These are phyloP conservation scores for Pseudonectria foliicola DNA, from an alignment of 2,329 filamentous ascomycete genomes.

Conservation along the genomic window DNA sequence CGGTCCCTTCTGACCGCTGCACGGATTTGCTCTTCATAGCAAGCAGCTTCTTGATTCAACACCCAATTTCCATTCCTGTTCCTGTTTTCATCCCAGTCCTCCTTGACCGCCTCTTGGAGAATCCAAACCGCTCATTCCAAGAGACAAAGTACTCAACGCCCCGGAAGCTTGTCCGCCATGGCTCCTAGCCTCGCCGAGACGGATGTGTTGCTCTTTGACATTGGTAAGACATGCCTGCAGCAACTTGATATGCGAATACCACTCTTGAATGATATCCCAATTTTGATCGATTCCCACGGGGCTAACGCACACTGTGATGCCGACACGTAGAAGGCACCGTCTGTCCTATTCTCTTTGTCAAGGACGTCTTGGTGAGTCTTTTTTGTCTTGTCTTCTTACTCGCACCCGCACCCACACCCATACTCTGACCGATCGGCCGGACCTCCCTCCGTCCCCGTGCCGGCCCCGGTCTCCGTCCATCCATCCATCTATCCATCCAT, in stretches of 20 bases:
- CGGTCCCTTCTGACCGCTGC: no score
- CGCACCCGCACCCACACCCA: no score
- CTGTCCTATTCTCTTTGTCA: constrained; percentile 78
- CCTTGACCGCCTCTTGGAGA: constrained; percentile 9
- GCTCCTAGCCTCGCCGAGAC: constrained; percentile 21
- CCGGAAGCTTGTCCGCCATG: constrained; percentile 9
- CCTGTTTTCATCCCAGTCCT: constrained; percentile 3
- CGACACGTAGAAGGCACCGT: constrained; percentile 63
- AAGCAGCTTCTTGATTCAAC: not conserved
- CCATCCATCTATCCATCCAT: constrained; percentile 6
- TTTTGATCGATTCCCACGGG: not conserved
- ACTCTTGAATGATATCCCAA: no score
- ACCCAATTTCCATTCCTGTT: constrained; percentile 1
- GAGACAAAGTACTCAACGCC: constrained; percentile 4
- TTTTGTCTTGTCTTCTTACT: constrained; percentile 12
- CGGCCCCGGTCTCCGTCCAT: constrained; percentile 8
- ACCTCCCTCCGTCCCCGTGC: constrained; percentile 9
- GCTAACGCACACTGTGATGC: constrained; percentile 3
- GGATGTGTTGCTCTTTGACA: constrained; percentile 30
- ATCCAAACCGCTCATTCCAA: constrained; percentile 3
- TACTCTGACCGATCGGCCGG: constrained; percentile 9
- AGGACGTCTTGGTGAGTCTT: constrained; percentile 67
- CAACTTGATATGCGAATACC: not conserved
- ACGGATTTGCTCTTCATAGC: constrained; percentile 3
- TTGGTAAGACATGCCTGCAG: constrained; percentile 25